Evolutionary conservation across 2,329 filamentous ascomycete species (phyloP), one percentile per base, ranked within the genome.

Genomic region (Beauveria rudraprayagi): DNA sequence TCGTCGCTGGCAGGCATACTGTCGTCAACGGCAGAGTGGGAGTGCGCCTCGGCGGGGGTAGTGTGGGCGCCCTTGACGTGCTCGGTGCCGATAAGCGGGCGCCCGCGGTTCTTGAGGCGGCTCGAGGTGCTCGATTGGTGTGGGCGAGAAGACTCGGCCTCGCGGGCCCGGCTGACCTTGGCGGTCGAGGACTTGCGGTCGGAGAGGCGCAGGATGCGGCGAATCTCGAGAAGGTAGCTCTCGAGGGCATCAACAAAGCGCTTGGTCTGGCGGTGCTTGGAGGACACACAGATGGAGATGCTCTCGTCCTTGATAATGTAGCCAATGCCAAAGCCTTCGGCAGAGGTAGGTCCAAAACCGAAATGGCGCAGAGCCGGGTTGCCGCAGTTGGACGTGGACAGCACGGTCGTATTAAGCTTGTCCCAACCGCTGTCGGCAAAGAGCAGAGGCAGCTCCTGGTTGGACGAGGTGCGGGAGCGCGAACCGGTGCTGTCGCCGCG

Each of bases 311-410:
- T 99, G 82, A 99, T 97, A 69, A 99, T 97, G 77, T 99, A 99
- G 2, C 94, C 94, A 61, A 99, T 97, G 34, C 94, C 94, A 70
- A 97, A 97, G 0, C 94, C 94, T 66, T 97, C 92, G 2, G 87
- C 93, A 0, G 90, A 93, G 0, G 93, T 96, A 1, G 94, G 94
- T 0, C 94, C 94, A 71, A 99, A 99, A 3, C 94, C 94, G 69
- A 99, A 99, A 68, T 97, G 93, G 2, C 94, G 87, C 19, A 99
- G 85, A 0, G 89, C 91, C 0, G 94, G 94, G 74, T 97, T 99
- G 62, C 94, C 94, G 74, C 94, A 99, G 79, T 99, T 99, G n/a
- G 92, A 97, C 0, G 94, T 97, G 7, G 91, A 96, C 44, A 99
- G 79, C 65, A 97, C 91, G 9, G 93, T 97, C 65, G 84, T 95